phyloP scores from a whole-genome alignment of 202 grass and related monocot species.

The Carex sylvatica region DNA sequence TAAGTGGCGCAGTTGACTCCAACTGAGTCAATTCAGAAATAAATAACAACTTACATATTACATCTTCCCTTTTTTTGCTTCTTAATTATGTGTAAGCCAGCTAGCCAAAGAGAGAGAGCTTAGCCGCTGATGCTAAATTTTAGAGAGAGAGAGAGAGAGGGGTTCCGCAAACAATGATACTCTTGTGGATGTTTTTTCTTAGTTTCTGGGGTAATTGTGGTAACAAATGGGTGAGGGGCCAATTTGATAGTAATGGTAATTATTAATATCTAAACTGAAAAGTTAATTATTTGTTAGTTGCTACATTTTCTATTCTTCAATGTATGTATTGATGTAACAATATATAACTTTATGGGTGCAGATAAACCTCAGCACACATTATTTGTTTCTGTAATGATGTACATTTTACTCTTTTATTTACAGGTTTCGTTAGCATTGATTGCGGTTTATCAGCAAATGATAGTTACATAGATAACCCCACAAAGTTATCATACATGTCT shows the following conservation, averaged over 20 bases:
- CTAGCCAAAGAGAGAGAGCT: neutral
- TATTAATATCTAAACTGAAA: neutral
- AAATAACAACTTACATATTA: neutral
- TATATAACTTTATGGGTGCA: neutral
- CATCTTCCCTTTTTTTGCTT: neutral
- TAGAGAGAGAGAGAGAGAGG: conserved; percentile 1
- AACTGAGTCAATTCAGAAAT: neutral
- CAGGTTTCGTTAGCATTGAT: conserved; percentile 75
- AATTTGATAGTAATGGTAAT: neutral
- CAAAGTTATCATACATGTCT: conserved; percentile 14
- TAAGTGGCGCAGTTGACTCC: neutral
- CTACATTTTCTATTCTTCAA: neutral
- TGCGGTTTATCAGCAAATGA: conserved; percentile 40
- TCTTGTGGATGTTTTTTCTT: no score
- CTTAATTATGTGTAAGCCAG: neutral
- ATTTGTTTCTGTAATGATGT: neutral
- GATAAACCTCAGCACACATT: neutral
- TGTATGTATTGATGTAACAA: neutral
- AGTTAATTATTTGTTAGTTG: neutral
- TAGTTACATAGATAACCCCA: conserved; percentile 23
- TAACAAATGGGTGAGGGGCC: no score
- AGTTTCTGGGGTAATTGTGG: no score
- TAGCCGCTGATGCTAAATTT: neutral
- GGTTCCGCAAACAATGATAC: neutral
- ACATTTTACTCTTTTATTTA: neutral